A percentile compares a stretch with the other conserved stretches of the same genome.
Conservation (phyloP, 306 rosid species). For the Citrullus mucosospermus region DNA sequence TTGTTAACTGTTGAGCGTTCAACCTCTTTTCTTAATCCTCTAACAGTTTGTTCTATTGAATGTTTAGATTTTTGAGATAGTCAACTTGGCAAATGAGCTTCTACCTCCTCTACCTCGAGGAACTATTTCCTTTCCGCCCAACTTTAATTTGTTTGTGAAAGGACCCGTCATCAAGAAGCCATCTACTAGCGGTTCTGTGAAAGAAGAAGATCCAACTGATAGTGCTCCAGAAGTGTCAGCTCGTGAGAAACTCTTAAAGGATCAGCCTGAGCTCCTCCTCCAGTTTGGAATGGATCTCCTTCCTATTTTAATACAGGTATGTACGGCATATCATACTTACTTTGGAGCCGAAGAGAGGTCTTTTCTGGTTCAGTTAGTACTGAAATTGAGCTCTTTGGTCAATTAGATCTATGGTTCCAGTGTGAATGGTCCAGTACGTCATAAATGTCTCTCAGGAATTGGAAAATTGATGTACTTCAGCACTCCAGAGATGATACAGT, state of each 20-base stretch:
- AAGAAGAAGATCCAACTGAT: constrained; percentile 69
- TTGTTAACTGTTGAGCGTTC: not conserved
- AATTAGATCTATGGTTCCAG: constrained; percentile 92
- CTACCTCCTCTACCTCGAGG: constrained; percentile 96
- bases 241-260: constrained; percentile 82
- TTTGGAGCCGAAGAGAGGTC: not conserved
- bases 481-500: constrained; percentile 87
- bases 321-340: constrained; percentile 4
- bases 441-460: constrained; percentile 82
- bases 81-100: constrained; percentile 91
- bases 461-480: constrained; percentile 97
- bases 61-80: constrained; percentile 84
- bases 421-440: constrained; percentile 92
- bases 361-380: constrained; percentile 3
- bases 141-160: constrained; percentile 54
- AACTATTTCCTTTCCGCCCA: constrained; percentile 64
- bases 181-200: constrained; percentile 55
- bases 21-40: not conserved
- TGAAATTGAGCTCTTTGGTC: constrained; percentile 11
- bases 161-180: constrained; percentile 60
- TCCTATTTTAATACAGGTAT: constrained; percentile 81
- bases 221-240: constrained; percentile 58
- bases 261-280: constrained; percentile 80
- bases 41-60: not conserved
- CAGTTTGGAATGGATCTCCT: constrained; percentile 95